A percentile compares a stretch with the other conserved stretches of the same genome.
These are phyloP conservation scores for Juglanconis oblonga DNA, from an alignment of 2,329 filamentous ascomycete species.

Conservation along the genomic window DNA sequence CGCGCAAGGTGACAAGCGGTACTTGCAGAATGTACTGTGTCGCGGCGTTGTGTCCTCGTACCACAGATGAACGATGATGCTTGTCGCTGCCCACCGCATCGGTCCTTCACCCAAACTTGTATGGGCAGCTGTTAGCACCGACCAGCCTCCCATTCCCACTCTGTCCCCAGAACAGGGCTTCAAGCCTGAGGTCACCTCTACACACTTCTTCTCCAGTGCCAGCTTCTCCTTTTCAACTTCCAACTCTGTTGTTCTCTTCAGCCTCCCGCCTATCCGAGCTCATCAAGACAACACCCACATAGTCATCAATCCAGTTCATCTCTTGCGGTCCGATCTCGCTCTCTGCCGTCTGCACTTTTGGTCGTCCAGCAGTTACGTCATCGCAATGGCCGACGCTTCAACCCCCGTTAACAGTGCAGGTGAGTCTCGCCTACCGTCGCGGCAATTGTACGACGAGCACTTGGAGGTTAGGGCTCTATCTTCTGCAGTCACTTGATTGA, in stretches of 20 bases:
- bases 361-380: slow-evolving; percentile 17
- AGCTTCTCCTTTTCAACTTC: background rate
- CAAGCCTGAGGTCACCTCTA: slow-evolving; percentile 5
- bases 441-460: background rate
- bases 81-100: background rate
- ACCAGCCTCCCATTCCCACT: background rate
- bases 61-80: background rate
- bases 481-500: background rate
- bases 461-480: background rate
- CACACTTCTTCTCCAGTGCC: slow-evolving; percentile 3
- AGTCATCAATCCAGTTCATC: background rate
- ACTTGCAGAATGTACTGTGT: background rate
- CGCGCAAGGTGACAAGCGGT: background rate
- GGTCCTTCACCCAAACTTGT: background rate
- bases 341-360: background rate
- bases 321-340: slow-evolving; percentile 4
- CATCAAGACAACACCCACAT: background rate
- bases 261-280: background rate
- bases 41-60: background rate
- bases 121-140: background rate
- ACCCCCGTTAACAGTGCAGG: slow-evolving; percentile 17
- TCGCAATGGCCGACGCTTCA: slow-evolving; percentile 19
- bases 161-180: background rate
- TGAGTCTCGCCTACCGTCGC: slow-evolving; percentile 11
- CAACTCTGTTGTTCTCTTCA: slow-evolving; percentile 2